These are phyloP conservation scores for Cucumis cinereus DNA, from an alignment of 306 rosid genomes.

Conservation along the genomic window DNA sequence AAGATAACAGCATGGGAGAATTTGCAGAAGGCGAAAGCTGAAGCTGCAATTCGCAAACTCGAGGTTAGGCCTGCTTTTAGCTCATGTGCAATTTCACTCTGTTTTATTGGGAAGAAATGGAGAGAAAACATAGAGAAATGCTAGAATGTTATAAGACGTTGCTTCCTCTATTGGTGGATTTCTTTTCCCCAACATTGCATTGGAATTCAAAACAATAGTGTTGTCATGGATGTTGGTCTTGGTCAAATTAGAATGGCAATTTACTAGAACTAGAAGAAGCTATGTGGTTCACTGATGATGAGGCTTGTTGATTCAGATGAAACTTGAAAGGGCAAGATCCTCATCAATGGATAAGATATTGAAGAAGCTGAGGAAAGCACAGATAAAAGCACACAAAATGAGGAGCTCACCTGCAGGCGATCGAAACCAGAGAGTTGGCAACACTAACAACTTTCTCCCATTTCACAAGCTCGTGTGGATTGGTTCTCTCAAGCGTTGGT, in stretches of 20 bases:
- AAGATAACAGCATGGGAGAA: conserved; percentile 87
- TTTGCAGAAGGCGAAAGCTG: conserved; percentile 82
- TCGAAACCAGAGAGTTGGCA: conserved; percentile 11
- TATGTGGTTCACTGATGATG: not conserved
- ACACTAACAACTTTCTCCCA: conserved; percentile 1
- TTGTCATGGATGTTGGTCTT: not conserved
- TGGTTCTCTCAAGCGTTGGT: conserved; percentile 18
- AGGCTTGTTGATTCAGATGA: conserved; percentile 40
- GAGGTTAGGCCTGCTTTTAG: conserved; percentile 36
- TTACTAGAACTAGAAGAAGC: not conserved
- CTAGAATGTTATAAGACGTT: not conserved
- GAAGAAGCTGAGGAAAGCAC: conserved; percentile 58
- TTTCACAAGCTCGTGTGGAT: conserved; percentile 7
- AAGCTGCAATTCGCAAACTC: conserved; percentile 65
- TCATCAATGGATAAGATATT: conserved; percentile 72
- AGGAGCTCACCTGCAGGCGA: conserved; percentile 25
- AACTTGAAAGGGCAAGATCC: conserved; percentile 69
- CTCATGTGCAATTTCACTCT: not conserved
- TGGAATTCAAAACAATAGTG: not conserved
- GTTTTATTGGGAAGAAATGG: not conserved
- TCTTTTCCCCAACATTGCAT: not conserved
- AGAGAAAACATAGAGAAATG: not conserved
- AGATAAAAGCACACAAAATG: conserved; percentile 63
- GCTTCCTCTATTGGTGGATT: not conserved
- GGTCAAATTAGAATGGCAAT: not conserved